phyloP scores from a whole-genome alignment of 2,329 filamentous ascomycete species.

The Colletotrichum lentis region DNA sequence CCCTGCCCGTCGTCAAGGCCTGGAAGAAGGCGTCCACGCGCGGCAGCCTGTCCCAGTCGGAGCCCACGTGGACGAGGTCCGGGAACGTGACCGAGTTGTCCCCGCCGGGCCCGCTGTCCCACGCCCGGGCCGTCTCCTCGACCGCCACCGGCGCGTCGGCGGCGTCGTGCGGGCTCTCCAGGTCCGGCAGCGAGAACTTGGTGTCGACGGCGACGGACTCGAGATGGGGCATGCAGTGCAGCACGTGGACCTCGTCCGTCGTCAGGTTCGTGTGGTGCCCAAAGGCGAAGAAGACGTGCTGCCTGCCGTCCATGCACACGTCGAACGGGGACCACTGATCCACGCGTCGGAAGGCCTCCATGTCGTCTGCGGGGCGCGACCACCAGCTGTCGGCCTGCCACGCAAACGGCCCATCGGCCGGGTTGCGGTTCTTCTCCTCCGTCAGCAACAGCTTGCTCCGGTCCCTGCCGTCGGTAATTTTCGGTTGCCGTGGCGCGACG shows the following conservation, averaged over 20 bases:
- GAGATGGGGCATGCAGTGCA: conserved; percentile 8
- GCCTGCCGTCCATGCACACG: not conserved
- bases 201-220: not conserved
- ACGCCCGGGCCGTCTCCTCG: not conserved
- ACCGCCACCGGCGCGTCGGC: not conserved
- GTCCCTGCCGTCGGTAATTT: not conserved
- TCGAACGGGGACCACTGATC: not conserved
- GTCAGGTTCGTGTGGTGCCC: not conserved
- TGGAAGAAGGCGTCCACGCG: not conserved
- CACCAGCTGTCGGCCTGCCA: not conserved
- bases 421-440: not conserved
- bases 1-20: not conserved
- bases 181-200: not conserved
- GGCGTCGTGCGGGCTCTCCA: not conserved
- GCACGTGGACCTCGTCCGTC: not conserved
- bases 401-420: not conserved
- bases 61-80: not conserved
- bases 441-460: not conserved
- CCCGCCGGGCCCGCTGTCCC: not conserved
- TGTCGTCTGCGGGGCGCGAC: not conserved
- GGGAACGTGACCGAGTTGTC: not conserved
- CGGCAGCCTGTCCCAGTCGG: too few species aligned
- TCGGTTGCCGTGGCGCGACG: not conserved
- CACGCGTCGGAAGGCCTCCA: not conserved
- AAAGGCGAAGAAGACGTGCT: not conserved